Evolutionary conservation across 2,329 filamentous ascomycete genomes (phyloP), one percentile per base, ranked within the genome.

Genomic region (Penicillium carneum): DNA sequence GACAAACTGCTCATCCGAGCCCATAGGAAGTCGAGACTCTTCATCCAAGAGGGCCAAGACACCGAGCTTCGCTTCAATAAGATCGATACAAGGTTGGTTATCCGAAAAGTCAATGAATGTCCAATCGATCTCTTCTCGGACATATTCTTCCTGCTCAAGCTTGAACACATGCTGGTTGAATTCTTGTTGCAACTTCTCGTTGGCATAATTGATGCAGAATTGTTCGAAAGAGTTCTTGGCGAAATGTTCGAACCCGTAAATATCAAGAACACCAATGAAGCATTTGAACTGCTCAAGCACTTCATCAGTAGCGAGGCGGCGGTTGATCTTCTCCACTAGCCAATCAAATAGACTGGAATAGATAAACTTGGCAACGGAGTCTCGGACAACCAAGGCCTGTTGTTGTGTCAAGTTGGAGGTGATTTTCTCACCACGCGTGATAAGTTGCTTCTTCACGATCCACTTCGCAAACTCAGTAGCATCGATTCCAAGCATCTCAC

Each of bases 101-200:
- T 99, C 95, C 6, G 94, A 96, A 79, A 99, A 99, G 76, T 99
- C 95, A 76, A 99, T 99, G 76, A 99, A 99, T 10, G 91, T 97
- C 95, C 95, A 99, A 80, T 98, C 93, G 68, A 99, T 99, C 81
- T 98, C 85, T 80, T 99, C 95, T 57, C 90, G 88, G 42, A 97
- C 86, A 76, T 99, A 99, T 79, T 99, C 95, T 76, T 99, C 95
- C 77, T 99, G 95, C 78, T 99, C 95, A 23, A 99, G 86, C 79
- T 98, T 97, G 86, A 99, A 99, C 38, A 99, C 95, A 74, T 99
- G 95, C 76, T 96, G 92, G 80, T 99, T 99, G 84, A 99, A 99
- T 77, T 98, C 94, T 77, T 99, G 95, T 77, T 99, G 95, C 57
- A 99, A 83, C 81, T 99, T 99, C 80, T 99, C 95, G 79, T 99